Conservation (phyloP, 106 monocot species). For the Alisma plantagoaquatica region DNA sequence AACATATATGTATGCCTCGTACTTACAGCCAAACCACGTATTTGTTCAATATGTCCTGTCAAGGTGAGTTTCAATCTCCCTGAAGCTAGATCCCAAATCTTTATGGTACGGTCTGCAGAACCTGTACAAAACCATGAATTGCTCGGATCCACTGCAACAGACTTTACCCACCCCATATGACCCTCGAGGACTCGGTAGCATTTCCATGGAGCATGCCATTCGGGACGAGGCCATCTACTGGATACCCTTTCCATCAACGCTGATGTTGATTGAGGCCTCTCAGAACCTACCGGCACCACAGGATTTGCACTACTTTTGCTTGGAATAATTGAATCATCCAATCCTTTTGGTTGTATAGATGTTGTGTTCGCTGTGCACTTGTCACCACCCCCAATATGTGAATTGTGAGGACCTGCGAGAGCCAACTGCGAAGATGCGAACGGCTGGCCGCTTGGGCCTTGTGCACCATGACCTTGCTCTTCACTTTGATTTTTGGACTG, state of each 20-base stretch:
- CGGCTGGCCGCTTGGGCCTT: constrained; percentile 17
- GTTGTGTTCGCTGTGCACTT: constrained; percentile 28
- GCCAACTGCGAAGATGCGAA: constrained; percentile 37
- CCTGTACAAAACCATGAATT: constrained; percentile 94
- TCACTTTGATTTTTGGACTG: constrained; percentile 17
- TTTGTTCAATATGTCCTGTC: constrained; percentile 93
- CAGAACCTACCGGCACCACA: constrained; percentile 41
- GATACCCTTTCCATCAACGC: constrained; percentile 79
- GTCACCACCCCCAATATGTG: constrained; percentile 22
- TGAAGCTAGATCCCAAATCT: constrained; percentile 94
- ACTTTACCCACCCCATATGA: constrained; percentile 90
- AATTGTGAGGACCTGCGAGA: constrained; percentile 66
- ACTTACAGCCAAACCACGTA: constrained; percentile 87
- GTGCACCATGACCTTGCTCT: constrained; percentile 13
- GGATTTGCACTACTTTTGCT: constrained; percentile 27
- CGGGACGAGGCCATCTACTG: constrained; percentile 89
- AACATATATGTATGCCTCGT: constrained; percentile 76
- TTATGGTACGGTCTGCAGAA: constrained; percentile 84
- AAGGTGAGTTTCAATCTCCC: constrained; percentile 79
- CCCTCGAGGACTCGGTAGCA: constrained; percentile 88
- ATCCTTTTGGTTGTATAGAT: constrained; percentile 51
- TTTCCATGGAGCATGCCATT: too few species aligned
- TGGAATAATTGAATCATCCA: constrained; percentile 40
- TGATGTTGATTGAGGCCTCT: constrained; percentile 50
- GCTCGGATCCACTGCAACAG: constrained; percentile 84